Base-by-base conservation (phyloP, 176 grass and related monocot genomes). In the Avena insularis region DNA sequence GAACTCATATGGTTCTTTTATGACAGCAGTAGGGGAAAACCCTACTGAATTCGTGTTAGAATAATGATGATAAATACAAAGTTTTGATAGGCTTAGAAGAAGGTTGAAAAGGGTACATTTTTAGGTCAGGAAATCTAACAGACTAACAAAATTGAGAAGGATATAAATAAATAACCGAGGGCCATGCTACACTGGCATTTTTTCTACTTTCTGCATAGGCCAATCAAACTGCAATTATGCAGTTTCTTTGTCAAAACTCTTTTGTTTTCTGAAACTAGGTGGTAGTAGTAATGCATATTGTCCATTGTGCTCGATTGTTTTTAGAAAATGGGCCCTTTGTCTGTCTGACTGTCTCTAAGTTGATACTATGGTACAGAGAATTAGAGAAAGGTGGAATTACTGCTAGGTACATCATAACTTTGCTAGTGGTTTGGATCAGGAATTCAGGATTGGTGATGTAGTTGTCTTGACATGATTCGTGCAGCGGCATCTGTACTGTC, bases 381-480 rank as follows among this genome's bases (percentile, higher is more conserved):
- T n/a, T n/a, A n/a, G n/a, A n/a, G 53, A 60, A 36, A 46, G 36
- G 8, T 88, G 8, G 20, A 71, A 84, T n/a, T 46, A 51, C 19
- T 71, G 36, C 68, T 59, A 4, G 43, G 55, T 35, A 62, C 54
- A 65, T 65, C 2, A 33, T 5, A 54, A 29, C 13, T 8, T 75
- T 66, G 48, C 35, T 48, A 81, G 48, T 66, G 19, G 68, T 66
- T 49, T 27, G 19, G 31, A 64, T 73, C 15, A 45, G 3, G 48
- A 20, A 61, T 80, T 73, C 15, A 31, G 1, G 48, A 15, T 61
- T 80, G 21, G 36, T 36, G 70, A 56, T 21, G 63, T 50, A 67
- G 21, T 69, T 85, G 20, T 83, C 23, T 81, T 69, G 36, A 59
- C 19, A 85, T 51, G 27, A 72, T 40, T 84, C n/a, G 10, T 53